Conservation (phyloP, 1,139 yeast species). For the Kodamaea fungicola region DNA sequence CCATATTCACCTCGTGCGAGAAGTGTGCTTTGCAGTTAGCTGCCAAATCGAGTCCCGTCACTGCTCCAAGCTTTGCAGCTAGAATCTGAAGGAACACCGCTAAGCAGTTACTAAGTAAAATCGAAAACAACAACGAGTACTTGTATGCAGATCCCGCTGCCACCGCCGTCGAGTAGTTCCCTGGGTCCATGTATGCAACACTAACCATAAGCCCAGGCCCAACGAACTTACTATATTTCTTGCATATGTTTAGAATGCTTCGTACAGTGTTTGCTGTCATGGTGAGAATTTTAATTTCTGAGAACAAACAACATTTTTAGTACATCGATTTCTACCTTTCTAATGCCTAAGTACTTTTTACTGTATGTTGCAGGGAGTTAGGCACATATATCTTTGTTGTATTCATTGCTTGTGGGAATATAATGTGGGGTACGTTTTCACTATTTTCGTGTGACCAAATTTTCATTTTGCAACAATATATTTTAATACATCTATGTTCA, state of each 20-base stretch:
- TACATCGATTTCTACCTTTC: not conserved
- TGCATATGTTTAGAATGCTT: constrained; percentile 14
- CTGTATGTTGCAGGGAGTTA: no score
- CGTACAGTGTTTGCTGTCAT: constrained; percentile 2
- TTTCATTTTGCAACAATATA: no score
- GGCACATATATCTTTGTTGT: no score
- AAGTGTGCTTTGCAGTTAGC: constrained; percentile 79
- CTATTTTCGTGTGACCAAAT: no score
- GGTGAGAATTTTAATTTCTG: not conserved
- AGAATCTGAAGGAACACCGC: constrained; percentile 84
- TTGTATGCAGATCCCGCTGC: constrained; percentile 89
- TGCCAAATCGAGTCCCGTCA: constrained; percentile 75
- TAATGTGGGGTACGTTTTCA: no score
- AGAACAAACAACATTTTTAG: not conserved
- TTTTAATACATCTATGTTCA: no score
- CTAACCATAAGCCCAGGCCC: constrained; percentile 96
- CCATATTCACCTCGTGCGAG: constrained; percentile 55
- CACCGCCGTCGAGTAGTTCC: constrained; percentile 92
- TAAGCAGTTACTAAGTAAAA: constrained; percentile 76
- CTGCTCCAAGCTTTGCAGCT: constrained; percentile 83
- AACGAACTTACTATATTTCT: constrained; percentile 62
- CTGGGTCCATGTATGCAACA: constrained; percentile 97
- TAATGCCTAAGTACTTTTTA: no score
- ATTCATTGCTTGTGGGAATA: no score
- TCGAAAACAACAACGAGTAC: constrained; percentile 76